A percentile compares a stretch with the other conserved stretches of the same genome.
Conservation (phyloP, 495 filamentous ascomycete species). For the Aspergillus affinis region DNA sequence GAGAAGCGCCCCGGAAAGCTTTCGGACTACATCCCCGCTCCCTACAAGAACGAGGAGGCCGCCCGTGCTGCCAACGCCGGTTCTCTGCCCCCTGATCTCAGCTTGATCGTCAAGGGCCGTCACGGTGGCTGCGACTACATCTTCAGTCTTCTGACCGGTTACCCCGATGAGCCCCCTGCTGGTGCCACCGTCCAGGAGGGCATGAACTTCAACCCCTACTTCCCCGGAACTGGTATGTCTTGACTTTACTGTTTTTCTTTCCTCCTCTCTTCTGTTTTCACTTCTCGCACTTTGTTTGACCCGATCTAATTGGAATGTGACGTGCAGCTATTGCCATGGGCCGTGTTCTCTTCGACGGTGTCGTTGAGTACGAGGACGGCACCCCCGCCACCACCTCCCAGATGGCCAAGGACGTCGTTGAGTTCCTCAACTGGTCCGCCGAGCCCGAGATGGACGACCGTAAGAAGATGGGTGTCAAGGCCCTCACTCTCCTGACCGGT, state of each 20-base stretch:
- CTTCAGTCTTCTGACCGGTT: constrained; percentile 95
- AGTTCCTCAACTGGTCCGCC: constrained; percentile 98
- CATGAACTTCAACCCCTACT: constrained; percentile 99
- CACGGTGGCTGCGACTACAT: constrained; percentile 99
- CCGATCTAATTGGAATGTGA: background rate
- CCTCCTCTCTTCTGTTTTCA: too few species aligned
- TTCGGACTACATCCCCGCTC: constrained; percentile 90
- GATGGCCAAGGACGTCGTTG: constrained; percentile 98
- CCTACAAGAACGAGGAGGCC: constrained; percentile 98
- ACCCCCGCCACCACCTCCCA: constrained; percentile 93
- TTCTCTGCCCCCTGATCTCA: constrained; percentile 95
- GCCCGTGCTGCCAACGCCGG: constrained; percentile 98
- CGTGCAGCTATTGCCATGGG: constrained; percentile 87
- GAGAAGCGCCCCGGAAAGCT: constrained; percentile 98
- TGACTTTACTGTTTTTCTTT: background rate
- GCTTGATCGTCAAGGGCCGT: constrained; percentile 94
- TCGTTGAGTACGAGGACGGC: constrained; percentile 98
- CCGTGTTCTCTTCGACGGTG: constrained; percentile 93
- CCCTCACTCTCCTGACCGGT: constrained; percentile 71
- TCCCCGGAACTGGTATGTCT: constrained; percentile 82
- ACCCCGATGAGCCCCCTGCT: constrained; percentile 93
- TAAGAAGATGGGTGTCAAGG: constrained; percentile 99
- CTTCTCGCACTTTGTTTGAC: constrained; percentile 11
- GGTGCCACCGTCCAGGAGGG: constrained; percentile 78
- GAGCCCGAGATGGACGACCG: constrained; percentile 98